Percentiles rank a stretch among this genome's conserved stretches.
Evolutionary conservation across 2,329 filamentous ascomycete species (phyloP).

Genomic region (Penicillium nordicum): DNA sequence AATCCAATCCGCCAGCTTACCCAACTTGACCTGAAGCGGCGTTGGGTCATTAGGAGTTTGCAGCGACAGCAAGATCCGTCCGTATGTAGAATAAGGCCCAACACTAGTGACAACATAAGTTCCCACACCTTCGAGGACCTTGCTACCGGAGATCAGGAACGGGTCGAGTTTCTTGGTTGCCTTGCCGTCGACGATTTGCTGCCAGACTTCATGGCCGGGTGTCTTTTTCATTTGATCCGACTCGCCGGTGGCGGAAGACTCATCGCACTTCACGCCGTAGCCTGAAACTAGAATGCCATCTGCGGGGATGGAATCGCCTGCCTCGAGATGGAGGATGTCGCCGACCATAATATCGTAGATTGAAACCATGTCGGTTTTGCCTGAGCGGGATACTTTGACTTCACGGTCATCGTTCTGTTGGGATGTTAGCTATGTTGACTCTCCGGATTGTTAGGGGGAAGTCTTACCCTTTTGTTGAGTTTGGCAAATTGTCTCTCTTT

Average conservation of each 20-base stretch:
- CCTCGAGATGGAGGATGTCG: constrained; percentile 65
- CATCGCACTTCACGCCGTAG: constrained; percentile 66
- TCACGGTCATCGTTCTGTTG: constrained; percentile 60
- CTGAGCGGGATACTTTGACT: constrained; percentile 65
- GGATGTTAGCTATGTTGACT: constrained; percentile 13
- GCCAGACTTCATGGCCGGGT: constrained; percentile 57
- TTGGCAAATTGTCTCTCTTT: constrained; percentile 64
- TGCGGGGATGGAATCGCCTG: constrained; percentile 67
- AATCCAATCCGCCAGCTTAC: constrained; percentile 71
- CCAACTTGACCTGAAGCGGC: constrained; percentile 72
- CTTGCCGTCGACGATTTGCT: constrained; percentile 52
- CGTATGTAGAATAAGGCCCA: constrained; percentile 70
- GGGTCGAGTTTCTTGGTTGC: constrained; percentile 59
- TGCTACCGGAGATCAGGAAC: constrained; percentile 76
- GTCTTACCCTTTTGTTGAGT: constrained; percentile 51
- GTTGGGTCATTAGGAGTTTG: constrained; percentile 73
- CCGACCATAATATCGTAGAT: constrained; percentile 67
- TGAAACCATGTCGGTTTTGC: constrained; percentile 61
- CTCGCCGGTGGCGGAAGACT: constrained; percentile 71
- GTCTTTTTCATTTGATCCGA: constrained; percentile 70
- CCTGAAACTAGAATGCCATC: constrained; percentile 68
- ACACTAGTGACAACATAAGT: constrained; percentile 72
- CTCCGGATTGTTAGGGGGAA: neutral
- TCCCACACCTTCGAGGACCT: constrained; percentile 73
- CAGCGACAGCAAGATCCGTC: constrained; percentile 70